Evolutionary conservation across 2,329 filamentous ascomycete genomes (phyloP), one percentile per base, ranked within the genome.

Genomic region (Rhynchosporium secalis): DNA sequence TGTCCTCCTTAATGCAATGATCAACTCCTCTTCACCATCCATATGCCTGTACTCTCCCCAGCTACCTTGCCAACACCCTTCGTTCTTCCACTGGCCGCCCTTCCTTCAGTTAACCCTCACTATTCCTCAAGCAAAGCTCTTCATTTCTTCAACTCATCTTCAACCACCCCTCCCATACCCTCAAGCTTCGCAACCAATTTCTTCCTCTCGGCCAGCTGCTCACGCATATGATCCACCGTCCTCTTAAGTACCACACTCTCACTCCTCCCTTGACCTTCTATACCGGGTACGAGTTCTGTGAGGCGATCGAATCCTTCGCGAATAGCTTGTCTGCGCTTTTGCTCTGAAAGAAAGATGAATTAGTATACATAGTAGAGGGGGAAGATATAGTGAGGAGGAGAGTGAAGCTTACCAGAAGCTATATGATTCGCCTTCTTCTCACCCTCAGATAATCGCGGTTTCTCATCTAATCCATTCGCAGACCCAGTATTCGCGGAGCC

Each of bases 381-480:
- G 29, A 47, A 31, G 8, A 28, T 13, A n/a, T 12, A n/a, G 31
- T 33, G 29, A 26, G 13, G 38, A 49, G 31, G 28, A 26, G 26
- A 20, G 48, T 15, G 12, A 9, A 31, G 26, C 46, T 28, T 68
- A 75, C 73, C 73, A 4, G 86, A 89, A 29, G 84, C 83, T 69
- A 90, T 90, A 76, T 90, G 88, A 72, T 91, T 90, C 71, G 83
- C 84, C 74, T 89, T 89, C 80, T 90, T 90, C 72, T 90, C 86
- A 65, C 85, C 80, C 68, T 89, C 86, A 52, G 86, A 86, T 64
- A 91, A 78, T 65, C 87, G 83, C 43, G 87, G 83, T 68, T 87
- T 86, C 65, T 86, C 83, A 13, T 75, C 72, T 56, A 63, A 49
- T 9, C 66, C 68, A 54, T 69, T 72, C 41, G 66, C 66, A 12